phyloP scores from a whole-genome alignment of 805 yeast species.

The Candida stauntonica region DNA sequence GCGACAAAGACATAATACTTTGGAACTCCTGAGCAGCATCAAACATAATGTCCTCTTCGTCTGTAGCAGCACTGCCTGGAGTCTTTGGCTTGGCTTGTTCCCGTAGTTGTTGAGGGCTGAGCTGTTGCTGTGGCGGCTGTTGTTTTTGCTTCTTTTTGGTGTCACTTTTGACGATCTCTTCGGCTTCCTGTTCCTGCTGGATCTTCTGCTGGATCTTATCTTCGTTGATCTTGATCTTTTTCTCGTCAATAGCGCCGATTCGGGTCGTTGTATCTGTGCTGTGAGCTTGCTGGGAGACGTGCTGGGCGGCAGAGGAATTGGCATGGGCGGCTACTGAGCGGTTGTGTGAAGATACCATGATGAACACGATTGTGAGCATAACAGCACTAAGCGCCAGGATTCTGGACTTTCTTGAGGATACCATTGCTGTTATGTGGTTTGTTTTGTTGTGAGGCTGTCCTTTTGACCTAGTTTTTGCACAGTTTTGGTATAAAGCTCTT shows the following conservation, averaged over 20 bases:
- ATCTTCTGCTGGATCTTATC: slow-evolving; percentile 25
- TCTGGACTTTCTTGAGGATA: slow-evolving; percentile 34
- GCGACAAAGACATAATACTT: slow-evolving; percentile 54
- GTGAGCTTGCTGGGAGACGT: slow-evolving; percentile 1
- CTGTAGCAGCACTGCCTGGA: slow-evolving; percentile 5
- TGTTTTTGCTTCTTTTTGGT: slow-evolving; percentile 6
- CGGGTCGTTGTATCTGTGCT: slow-evolving; percentile 15
- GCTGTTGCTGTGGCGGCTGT: no score
- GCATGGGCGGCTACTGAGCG: background rate
- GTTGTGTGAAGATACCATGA: slow-evolving; percentile 31
- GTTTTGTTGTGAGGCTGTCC: no score
- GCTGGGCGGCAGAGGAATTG: slow-evolving; percentile 1
- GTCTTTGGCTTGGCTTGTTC: slow-evolving; percentile 1
- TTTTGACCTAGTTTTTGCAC: no score
- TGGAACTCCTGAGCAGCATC: slow-evolving; percentile 51
- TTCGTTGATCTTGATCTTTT: slow-evolving; percentile 37
- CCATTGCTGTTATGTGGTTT: no score
- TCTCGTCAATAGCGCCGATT: slow-evolving; percentile 37
- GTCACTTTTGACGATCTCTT: no score
- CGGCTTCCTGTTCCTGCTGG: no score
- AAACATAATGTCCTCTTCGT: slow-evolving; percentile 25
- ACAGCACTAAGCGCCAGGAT: slow-evolving; percentile 39
- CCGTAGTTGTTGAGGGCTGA: no score
- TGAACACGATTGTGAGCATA: slow-evolving; percentile 33
- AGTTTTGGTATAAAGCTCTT: no score